Evolutionary conservation across 2,329 filamentous ascomycete species (phyloP).

Genomic region (Metarhizium rileyi): DNA sequence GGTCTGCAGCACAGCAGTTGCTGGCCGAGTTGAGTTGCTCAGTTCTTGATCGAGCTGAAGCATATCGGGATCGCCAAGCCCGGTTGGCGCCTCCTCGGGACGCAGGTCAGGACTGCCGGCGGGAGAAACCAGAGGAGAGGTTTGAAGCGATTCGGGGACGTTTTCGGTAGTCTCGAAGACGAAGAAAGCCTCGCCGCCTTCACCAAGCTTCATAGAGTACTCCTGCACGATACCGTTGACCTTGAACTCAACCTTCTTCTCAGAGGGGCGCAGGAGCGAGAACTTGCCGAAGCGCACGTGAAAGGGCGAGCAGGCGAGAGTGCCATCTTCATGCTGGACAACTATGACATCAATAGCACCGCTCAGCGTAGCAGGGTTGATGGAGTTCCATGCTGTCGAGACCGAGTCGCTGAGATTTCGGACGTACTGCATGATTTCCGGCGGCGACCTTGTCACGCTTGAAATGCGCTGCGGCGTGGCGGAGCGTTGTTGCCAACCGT

Average conservation of each 20-base stretch:
- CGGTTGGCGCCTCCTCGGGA: slow-evolving; percentile 22
- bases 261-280: slow-evolving; percentile 83
- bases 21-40: slow-evolving; percentile 31
- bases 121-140: slow-evolving; percentile 85
- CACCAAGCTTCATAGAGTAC: slow-evolving; percentile 96
- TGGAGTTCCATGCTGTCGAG: slow-evolving; percentile 98
- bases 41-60: slow-evolving; percentile 51
- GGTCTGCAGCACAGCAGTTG: slow-evolving; percentile 30
- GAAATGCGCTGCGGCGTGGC: background rate
- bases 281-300: slow-evolving; percentile 99
- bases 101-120: slow-evolving; percentile 68
- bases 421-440: slow-evolving; percentile 85
- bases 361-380: slow-evolving; percentile 94
- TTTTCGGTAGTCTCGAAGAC: slow-evolving; percentile 91
- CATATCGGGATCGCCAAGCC: slow-evolving; percentile 58
- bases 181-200: slow-evolving; percentile 97
- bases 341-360: slow-evolving; percentile 99
- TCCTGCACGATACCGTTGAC: slow-evolving; percentile 89
- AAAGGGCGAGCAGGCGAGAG: slow-evolving; percentile 85
- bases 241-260: slow-evolving; percentile 97
- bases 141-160: slow-evolving; percentile 89
- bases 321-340: slow-evolving; percentile 89
- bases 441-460: slow-evolving; percentile 5
- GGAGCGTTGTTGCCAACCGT: background rate
- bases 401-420: slow-evolving; percentile 90